Percentiles rank a stretch among this genome's conserved stretches.
phyloP scores from a whole-genome alignment of 2,329 filamentous ascomycete species.

The Cercospora sp. region DNA sequence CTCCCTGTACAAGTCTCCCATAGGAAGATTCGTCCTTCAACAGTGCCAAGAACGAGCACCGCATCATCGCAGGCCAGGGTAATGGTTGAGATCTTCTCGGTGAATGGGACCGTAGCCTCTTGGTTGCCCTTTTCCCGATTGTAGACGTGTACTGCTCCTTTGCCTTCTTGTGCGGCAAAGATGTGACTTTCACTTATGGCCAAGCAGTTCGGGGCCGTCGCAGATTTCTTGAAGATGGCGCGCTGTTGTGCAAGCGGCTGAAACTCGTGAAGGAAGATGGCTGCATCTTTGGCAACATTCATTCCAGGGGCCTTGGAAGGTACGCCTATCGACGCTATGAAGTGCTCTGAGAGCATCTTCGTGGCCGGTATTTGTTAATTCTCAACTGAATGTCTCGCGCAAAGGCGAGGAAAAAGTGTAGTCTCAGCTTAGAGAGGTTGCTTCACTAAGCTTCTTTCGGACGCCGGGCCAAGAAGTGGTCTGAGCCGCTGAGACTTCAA shows the following conservation, averaged over 20 bases:
- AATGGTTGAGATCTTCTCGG: slow-evolving; percentile 79
- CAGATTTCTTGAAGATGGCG: slow-evolving; percentile 87
- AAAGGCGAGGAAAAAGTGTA: slow-evolving; percentile 4
- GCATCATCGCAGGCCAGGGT: slow-evolving; percentile 66
- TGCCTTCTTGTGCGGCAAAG: slow-evolving; percentile 88
- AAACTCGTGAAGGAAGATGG: slow-evolving; percentile 81
- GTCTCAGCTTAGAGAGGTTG: background rate
- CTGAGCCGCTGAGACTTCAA: background rate
- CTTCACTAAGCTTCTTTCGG: background rate
- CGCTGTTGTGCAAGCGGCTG: slow-evolving; percentile 76
- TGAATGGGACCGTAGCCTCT: slow-evolving; percentile 84
- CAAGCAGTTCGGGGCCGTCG: slow-evolving; percentile 73
- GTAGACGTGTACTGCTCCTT: slow-evolving; percentile 92
- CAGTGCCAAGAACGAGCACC: slow-evolving; percentile 76
- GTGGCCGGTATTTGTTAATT: background rate
- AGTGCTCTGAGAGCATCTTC: slow-evolving; percentile 53
- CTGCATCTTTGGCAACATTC: slow-evolving; percentile 69
- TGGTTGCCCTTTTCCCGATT: slow-evolving; percentile 79
- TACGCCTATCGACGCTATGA: slow-evolving; percentile 51
- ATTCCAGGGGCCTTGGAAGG: slow-evolving; percentile 48
- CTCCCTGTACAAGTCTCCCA: slow-evolving; percentile 88
- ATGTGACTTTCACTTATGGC: slow-evolving; percentile 80
- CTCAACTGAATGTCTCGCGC: background rate
- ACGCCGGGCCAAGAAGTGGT: background rate
- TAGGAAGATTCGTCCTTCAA: slow-evolving; percentile 79